Percentiles rank a stretch among this genome's conserved stretches.
Conservation (phyloP, 345 rosid species). For the Eucalyptus grandis region DNA sequence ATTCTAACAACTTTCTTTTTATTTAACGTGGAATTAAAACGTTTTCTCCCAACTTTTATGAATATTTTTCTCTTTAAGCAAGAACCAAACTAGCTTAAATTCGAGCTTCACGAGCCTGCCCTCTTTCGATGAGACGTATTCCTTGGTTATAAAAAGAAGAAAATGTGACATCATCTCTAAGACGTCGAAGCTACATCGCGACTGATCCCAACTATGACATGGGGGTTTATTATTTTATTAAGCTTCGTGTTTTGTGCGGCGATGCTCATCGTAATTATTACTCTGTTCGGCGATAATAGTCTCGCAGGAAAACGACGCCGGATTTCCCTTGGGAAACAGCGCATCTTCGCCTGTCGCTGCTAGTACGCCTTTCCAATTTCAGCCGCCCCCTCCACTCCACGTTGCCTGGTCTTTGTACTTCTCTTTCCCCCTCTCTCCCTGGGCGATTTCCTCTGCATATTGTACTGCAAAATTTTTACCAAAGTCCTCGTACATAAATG, state of each 20-base stretch:
- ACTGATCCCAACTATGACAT: neutral
- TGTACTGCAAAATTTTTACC: neutral
- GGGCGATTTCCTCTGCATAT: neutral
- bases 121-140: neutral
- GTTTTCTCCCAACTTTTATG: neutral
- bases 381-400: neutral
- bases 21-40: neutral
- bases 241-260: neutral
- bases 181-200: neutral
- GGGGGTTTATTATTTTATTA: neutral
- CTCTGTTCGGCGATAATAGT: neutral
- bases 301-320: neutral
- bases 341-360: neutral
- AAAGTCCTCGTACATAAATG: neutral
- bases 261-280: neutral
- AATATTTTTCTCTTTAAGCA: neutral
- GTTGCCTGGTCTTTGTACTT: neutral
- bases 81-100: neutral
- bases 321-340: neutral
- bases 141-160: neutral
- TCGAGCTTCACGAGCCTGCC: neutral
- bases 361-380: neutral
- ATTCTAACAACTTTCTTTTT: neutral
- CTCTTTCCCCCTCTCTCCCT: neutral
- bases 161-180: neutral